Base-by-base conservation (phyloP, 768 basidiomycete genomes). In the Leccinum longicurvipes region DNA sequence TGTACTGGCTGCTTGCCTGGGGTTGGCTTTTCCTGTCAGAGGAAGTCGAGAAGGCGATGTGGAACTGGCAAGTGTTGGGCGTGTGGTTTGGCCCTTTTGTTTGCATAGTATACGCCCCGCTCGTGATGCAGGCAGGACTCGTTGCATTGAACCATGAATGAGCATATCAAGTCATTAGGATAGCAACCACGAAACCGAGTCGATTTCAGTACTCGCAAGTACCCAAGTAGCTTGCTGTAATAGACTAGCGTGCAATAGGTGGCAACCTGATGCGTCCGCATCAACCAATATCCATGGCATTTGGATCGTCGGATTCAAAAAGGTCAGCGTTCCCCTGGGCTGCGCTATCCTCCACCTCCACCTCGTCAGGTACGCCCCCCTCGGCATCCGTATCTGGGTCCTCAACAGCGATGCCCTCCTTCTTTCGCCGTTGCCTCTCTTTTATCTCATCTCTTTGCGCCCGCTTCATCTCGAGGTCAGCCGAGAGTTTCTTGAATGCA, bases 21-120 rank as follows among this genome's bases (percentile, higher is more conserved):
- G 82, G 83, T 1, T 87, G 86, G 84, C 63, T 87, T n/a, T 60
- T 80, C 47, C 64, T 72, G 1, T 73, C 71, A 7, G 69, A 73
- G 27, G 79, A 84, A 60, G 73, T 82, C 8, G 63, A 71, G 51
- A 73, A 76, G 34, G 82, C 82, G 15, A 60, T 92, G 11, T 85
- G 84, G 83, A 77, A 91, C 58, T 93, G 91, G 91, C 79, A 91
- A 56, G 74, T 91, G 24, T 69, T 93, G 10, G 82, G 84, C 1
- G 85, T 86, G 25, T 95, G 91, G 92, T 88, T 91, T 64, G 82
- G 86, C 21, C 91, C 91, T 2, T 86, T 93, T 59, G 74, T 89
- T 34, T 92, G 89, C 67, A 73, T 88, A n/a, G 81, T 93, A 17
- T 93, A 91, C 61, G 74, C 78, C 10, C 91, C 92, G 8, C 74